A percentile compares a stretch with the other conserved stretches of the same genome.
These are phyloP conservation scores for Metarhizium guizhouense DNA, from an alignment of 2,329 filamentous ascomycete species.

Conservation along the genomic window DNA sequence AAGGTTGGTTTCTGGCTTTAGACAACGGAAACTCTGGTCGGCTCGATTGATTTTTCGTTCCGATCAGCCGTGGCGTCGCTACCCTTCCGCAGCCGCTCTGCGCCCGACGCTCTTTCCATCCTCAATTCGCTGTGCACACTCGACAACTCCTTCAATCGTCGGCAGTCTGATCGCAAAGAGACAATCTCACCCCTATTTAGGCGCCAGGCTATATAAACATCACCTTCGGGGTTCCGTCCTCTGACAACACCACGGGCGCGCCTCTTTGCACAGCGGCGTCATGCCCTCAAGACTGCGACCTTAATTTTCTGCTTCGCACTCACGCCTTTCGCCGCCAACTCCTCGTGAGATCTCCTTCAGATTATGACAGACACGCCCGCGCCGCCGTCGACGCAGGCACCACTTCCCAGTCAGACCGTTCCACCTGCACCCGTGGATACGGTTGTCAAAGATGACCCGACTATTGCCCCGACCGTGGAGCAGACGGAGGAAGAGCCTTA, in stretches of 20 bases:
- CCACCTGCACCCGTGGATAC: slow-evolving; percentile 23
- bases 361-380: slow-evolving; percentile 55
- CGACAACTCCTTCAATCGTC: not conserved
- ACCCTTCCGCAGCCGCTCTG: slow-evolving; percentile 1
- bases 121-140: not conserved
- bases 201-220: not conserved
- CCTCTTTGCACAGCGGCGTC: slow-evolving; percentile 42
- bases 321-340: slow-evolving; percentile 26
- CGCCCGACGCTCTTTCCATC: not conserved
- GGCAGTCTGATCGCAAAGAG: slow-evolving; percentile 1
- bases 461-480: slow-evolving; percentile 37
- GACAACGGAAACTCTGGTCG: not conserved
- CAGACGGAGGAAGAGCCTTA: slow-evolving; percentile 67
- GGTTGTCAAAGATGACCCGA: slow-evolving; percentile 28
- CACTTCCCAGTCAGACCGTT: slow-evolving; percentile 45
- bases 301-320: slow-evolving; percentile 33
- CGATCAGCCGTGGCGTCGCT: slow-evolving; percentile 2
- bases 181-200: not conserved
- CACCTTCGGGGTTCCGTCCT: slow-evolving; percentile 4
- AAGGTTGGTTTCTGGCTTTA: slow-evolving; percentile 9
- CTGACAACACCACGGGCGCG: slow-evolving; percentile 19
- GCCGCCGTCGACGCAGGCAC: slow-evolving; percentile 45
- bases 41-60: slow-evolving; percentile 5
- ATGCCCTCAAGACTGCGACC: slow-evolving; percentile 47
- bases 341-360: slow-evolving; percentile 36